phyloP scores from a whole-genome alignment of 805 yeast genomes.

The Huiozyma naganishii region DNA sequence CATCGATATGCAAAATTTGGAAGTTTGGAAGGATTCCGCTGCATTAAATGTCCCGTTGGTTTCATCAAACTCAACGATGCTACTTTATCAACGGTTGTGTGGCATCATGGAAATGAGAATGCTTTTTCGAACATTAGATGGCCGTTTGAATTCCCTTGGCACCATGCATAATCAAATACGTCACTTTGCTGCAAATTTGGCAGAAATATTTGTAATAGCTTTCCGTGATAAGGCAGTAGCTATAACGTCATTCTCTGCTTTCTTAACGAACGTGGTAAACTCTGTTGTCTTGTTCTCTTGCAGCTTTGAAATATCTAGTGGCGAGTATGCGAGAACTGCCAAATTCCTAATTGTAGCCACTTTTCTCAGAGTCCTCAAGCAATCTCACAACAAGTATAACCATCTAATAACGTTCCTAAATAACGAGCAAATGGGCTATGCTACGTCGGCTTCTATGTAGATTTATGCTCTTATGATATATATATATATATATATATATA shows the following conservation, averaged over 20 bases:
- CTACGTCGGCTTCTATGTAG: too few species aligned
- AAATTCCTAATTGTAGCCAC: background rate
- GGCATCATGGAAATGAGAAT: conserved; percentile 27
- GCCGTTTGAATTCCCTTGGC: conserved; percentile 9
- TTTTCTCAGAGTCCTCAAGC: background rate
- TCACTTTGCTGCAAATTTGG: conserved; percentile 2
- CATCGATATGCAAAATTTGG: conserved; percentile 26
- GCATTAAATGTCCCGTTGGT: conserved; percentile 9
- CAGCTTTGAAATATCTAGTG: background rate
- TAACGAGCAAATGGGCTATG: background rate
- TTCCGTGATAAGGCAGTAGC: conserved; percentile 6
- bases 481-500: background rate
- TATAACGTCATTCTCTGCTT: background rate
- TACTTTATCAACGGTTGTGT: conserved; percentile 18
- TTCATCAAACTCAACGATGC: conserved; percentile 6
- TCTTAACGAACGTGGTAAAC: background rate
- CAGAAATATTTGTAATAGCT: conserved; percentile 1
- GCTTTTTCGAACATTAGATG: conserved; percentile 21
- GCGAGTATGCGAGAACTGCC: background rate
- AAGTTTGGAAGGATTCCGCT: conserved; percentile 28
- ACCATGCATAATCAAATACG: conserved; percentile 4
- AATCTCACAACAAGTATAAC: background rate
- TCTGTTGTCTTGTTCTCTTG: background rate
- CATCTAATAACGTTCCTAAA: background rate
- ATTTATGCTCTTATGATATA: too few species aligned